Evolutionary conservation across 208 protist genomes (phyloP).

Genomic region (Wallacemonas sp.): DNA sequence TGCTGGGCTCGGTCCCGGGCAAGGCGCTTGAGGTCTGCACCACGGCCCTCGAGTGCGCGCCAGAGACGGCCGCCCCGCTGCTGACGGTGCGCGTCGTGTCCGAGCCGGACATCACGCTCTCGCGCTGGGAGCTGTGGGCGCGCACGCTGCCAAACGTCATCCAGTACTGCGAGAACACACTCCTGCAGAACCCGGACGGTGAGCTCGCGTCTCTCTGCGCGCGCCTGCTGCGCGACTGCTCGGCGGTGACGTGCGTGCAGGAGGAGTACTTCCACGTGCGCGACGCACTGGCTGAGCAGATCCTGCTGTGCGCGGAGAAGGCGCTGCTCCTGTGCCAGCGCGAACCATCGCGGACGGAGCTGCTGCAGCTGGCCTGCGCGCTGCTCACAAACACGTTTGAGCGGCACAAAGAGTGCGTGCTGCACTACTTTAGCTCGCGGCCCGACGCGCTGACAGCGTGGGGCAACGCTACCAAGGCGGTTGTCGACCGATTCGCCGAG

Average conservation of each 20-base stretch:
- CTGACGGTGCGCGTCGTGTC: conserved; percentile 43
- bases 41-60: conserved; percentile 55
- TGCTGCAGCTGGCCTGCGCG: conserved; percentile 58
- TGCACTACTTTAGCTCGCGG: conserved; percentile 45
- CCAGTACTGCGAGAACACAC: conserved; percentile 40
- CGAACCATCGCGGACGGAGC: conserved; percentile 25
- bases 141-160: conserved; percentile 43
- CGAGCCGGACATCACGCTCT: conserved; percentile 54
- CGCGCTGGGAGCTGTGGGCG: conserved; percentile 58
- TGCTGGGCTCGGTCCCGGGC: conserved; percentile 17
- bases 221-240: conserved; percentile 61
- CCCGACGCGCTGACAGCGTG: conserved; percentile 45
- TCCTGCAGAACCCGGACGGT: conserved; percentile 42
- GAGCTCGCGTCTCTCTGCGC: conserved; percentile 28
- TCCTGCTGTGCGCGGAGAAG: conserved; percentile 37
- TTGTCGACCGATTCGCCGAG: conserved; percentile 45
- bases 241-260: conserved; percentile 51
- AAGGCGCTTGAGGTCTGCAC: conserved; percentile 62
- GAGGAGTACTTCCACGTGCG: conserved; percentile 49
- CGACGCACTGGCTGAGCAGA: conserved; percentile 33
- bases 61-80: conserved; percentile 23
- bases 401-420: conserved; percentile 50
- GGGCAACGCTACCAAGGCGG: conserved; percentile 42
- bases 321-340: conserved; percentile 18
- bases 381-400: conserved; percentile 81